Evolutionary conservation across 1,284 basidiomycete genomes (phyloP).

Genomic region (Trametes polyzona): DNA sequence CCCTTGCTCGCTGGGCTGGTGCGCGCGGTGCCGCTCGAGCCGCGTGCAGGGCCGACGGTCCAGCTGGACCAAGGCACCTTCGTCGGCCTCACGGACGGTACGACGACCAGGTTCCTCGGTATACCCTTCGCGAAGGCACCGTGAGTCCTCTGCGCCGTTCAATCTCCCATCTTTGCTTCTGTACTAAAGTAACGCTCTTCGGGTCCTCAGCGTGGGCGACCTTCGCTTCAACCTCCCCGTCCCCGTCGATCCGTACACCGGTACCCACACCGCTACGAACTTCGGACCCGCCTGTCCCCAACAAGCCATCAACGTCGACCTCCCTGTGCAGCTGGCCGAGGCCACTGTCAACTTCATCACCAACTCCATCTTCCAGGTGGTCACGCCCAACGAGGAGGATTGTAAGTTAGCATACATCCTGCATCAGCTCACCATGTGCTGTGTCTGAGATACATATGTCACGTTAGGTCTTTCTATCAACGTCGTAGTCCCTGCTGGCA

Average conservation of each 20-base stretch:
- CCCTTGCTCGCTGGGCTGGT: no score
- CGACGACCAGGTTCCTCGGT: slow-evolving; percentile 47
- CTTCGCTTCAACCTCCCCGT: slow-evolving; percentile 49
- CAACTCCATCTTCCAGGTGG: slow-evolving; percentile 21
- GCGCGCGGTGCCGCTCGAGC: no score
- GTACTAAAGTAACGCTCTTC: not conserved
- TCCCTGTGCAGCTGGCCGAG: slow-evolving; percentile 3
- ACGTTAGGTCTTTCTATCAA: slow-evolving; percentile 55
- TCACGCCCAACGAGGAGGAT: slow-evolving; percentile 34
- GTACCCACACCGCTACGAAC: slow-evolving; percentile 36
- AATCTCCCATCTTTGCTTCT: no score
- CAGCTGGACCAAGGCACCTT: slow-evolving; percentile 9
- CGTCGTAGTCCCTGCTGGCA: slow-evolving; percentile 49
- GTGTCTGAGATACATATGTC: not conserved
- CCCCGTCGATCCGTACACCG: slow-evolving; percentile 43
- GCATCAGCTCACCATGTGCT: not conserved
- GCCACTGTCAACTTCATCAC: slow-evolving; percentile 22
- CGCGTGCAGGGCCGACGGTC: slow-evolving; percentile 1
- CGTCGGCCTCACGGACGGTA: slow-evolving; percentile 7
- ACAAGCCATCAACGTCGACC: not conserved
- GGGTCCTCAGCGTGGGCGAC: slow-evolving; percentile 14
- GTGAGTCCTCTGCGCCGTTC: slow-evolving; percentile 25
- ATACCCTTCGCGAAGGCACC: slow-evolving; percentile 56
- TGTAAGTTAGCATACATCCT: slow-evolving; percentile 47
- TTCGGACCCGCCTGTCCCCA: slow-evolving; percentile 54